phyloP scores from a whole-genome alignment of 257 asterid genomes.

The Penstemon davidsonii region DNA sequence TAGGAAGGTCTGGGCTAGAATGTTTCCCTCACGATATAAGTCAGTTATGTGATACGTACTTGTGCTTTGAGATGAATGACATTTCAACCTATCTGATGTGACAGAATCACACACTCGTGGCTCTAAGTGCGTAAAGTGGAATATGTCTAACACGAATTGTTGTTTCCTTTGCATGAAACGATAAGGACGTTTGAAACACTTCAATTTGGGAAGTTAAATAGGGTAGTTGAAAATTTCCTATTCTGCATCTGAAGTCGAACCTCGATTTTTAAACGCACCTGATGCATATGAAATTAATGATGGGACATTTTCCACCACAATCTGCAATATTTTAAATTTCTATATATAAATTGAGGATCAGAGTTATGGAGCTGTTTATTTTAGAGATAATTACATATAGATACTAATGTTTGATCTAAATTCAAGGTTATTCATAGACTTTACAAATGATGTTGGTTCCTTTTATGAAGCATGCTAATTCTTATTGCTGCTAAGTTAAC shows the following conservation, averaged over 20 bases:
- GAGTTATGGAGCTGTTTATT: too few species aligned
- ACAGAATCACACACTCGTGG: neutral
- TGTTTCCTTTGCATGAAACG: neutral
- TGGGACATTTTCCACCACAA: too few species aligned
- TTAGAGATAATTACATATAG: too few species aligned
- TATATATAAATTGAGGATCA: too few species aligned
- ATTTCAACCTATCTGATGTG: neutral
- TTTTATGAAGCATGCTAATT: too few species aligned
- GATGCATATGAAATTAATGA: too few species aligned
- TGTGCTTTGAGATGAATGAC: conserved; percentile 2
- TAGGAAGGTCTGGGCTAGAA: too few species aligned
- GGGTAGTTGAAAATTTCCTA: neutral
- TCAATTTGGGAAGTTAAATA: neutral
- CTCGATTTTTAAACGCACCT: neutral
- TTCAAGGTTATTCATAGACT: too few species aligned
- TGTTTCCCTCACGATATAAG: too few species aligned
- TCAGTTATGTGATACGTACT: neutral
- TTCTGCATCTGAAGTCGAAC: neutral
- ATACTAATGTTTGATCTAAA: too few species aligned
- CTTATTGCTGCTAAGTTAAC: neutral
- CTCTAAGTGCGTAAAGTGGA: neutral
- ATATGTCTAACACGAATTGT: neutral
- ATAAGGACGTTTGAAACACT: neutral
- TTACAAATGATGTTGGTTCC: too few species aligned
- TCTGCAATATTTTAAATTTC: too few species aligned